Evolutionary conservation across 2,329 filamentous ascomycete genomes (phyloP), one percentile per base, ranked within the genome.

Genomic region (Aspergillus brasiliensis): DNA sequence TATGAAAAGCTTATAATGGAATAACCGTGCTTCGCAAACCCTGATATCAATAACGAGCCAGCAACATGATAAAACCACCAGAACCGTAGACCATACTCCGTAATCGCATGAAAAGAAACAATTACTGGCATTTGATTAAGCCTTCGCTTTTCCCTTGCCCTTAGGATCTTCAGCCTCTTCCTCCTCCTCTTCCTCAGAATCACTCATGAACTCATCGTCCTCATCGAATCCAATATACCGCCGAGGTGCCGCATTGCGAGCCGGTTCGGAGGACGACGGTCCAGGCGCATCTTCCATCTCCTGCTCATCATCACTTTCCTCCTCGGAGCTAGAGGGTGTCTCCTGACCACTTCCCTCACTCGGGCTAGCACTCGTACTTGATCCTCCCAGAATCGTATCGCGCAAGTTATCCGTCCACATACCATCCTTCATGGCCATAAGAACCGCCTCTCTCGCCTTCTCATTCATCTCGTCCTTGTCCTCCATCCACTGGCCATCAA

Each of bases 401-500:
- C 71, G 74, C 53, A 80, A 69, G 57, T 76, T 78, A 61, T 81
- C 77, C 51, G 75, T 77, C 74, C 78, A 80, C 42, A 65, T 66
- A 8, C 78, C 79, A 38, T 88, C 88, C 65, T 92, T 89, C 63
- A 94, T 82, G 0, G 91, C 88, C 15, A 89, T 84, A 52, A 92
- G 76, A 5, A 91, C 88, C 15, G 90, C 88, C 72, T 94, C 91
- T 3, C 89, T 84, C 0, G 92, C 94, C 75, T 90, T 89, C 78
- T 96, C 92, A 65, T 86, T 89, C 25, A 90, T 90, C 73, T 97
- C 92, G 68, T 97, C 93, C 76, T 96, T 97, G 65, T 92, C 90
- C 74, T 99, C 95, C 42, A 98, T 88, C 92, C 94, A 99, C 73
- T 94, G 90, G 0, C 91, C 92, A 70, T 97, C 92, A 42, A 97